Evolutionary conservation across 768 basidiomycete genomes (phyloP).

Genomic region (Lactarius tabidus): DNA sequence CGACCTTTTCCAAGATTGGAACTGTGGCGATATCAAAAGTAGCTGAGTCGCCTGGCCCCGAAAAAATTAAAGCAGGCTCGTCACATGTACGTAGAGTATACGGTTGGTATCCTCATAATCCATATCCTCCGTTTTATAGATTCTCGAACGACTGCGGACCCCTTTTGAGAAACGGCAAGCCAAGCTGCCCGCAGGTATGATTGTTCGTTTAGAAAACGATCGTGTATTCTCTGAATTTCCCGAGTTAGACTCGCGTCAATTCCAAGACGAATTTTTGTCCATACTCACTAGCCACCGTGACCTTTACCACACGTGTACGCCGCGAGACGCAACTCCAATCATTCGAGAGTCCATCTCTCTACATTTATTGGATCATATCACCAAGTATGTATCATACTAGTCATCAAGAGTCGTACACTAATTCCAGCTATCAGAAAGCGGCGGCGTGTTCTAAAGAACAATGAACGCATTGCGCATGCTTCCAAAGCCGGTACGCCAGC

Average conservation of each 20-base stretch:
- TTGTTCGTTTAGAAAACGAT: conserved; percentile 8
- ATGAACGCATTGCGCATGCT: conserved; percentile 80
- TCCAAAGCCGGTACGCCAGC: conserved; percentile 52
- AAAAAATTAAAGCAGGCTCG: conserved; percentile 4
- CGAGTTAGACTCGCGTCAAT: conserved; percentile 42
- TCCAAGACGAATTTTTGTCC: conserved; percentile 69
- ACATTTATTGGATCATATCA: conserved; percentile 85
- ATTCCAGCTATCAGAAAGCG: conserved; percentile 64
- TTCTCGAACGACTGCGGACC: conserved; percentile 51
- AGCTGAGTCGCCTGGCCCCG: conserved; percentile 33
- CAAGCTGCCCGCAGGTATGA: conserved; percentile 52
- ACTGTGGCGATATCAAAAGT: conserved; percentile 47
- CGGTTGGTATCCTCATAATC: background rate
- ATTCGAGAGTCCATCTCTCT: conserved; percentile 68
- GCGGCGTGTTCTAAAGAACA: conserved; percentile 85
- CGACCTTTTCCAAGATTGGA: conserved; percentile 56
- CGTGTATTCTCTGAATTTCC: background rate
- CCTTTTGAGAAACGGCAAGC: conserved; percentile 53
- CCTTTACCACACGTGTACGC: conserved; percentile 63
- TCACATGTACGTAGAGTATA: conserved; percentile 12
- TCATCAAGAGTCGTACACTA: background rate
- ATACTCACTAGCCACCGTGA: conserved; percentile 67
- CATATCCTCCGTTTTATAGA: conserved; percentile 34
- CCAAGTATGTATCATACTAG: conserved; percentile 51
- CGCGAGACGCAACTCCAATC: conserved; percentile 58